phyloP scores from a whole-genome alignment of 1,284 basidiomycete genomes.

The Caloboletus firmus region DNA sequence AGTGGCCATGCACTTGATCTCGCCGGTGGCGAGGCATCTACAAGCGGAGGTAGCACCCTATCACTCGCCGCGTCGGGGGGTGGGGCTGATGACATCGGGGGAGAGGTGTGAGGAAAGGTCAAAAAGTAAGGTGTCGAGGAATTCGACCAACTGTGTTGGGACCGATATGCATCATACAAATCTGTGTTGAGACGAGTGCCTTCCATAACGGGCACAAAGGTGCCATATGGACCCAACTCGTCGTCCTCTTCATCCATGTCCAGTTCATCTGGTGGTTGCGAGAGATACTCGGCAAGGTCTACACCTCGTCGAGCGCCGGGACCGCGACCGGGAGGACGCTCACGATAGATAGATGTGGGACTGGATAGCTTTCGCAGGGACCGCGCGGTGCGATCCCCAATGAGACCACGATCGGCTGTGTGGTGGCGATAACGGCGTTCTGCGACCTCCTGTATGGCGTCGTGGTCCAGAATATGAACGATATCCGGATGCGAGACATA shows the following conservation, averaged over 20 bases:
- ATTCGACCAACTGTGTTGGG: constrained; percentile 33
- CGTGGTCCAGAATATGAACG: constrained; percentile 1
- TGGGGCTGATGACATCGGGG: constrained; percentile 22
- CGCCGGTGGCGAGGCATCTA: constrained; percentile 25
- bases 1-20: constrained; percentile 26
- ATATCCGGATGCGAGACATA: constrained; percentile 34
- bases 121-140: constrained; percentile 27
- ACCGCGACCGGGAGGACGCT: constrained; percentile 36
- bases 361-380: constrained; percentile 56
- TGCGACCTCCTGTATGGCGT: constrained; percentile 58
- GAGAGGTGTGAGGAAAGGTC: constrained; percentile 24
- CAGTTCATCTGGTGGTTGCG: constrained; percentile 49
- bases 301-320: constrained; percentile 23
- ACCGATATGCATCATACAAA: constrained; percentile 52
- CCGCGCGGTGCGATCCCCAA: constrained; percentile 63
- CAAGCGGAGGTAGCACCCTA: constrained; percentile 30
- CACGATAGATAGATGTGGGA: constrained; percentile 52
- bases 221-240: constrained; percentile 35
- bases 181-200: constrained; percentile 56
- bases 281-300: constrained; percentile 49
- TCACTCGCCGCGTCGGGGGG: constrained; percentile 23
- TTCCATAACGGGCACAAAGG: constrained; percentile 41
- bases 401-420: constrained; percentile 54
- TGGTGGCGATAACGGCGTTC: constrained; percentile 59
- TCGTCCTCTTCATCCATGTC: constrained; percentile 64